Base-by-base conservation (phyloP, 1,139 yeast genomes). In the Meyerozyma sp. region DNA sequence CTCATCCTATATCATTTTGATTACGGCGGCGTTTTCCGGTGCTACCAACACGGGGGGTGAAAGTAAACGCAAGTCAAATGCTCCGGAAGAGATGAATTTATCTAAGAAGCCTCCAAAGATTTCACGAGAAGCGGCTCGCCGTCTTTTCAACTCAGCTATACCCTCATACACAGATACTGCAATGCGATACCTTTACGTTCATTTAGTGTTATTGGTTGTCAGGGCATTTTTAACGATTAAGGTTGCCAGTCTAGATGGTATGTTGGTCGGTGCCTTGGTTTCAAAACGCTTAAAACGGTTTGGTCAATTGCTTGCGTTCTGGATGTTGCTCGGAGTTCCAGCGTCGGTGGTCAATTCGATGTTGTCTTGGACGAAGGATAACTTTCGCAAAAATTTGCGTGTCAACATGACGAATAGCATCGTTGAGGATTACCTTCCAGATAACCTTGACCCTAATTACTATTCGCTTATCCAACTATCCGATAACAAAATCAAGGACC, bases 281-380 rank as follows among this genome's bases (percentile, higher is more conserved):
- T 77, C 84, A 36, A 89, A 85, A 49, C 73, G 76, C 43, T 84
- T 90, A 45, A 70, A 71, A 41, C 73, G 73, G 41, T 91, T 91
- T 57, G 67, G 84, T 44, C 73, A 75, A 51, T 72, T 85, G 39
- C 66, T 90, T 46, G 74, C 79, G 1, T 74, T 80, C 59, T 91
- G 97, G 97, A 80, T 91, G 84, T 57, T 81, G 21, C 71, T 91
- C 13, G 96, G 97, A 6, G 62, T 90, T 5, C 98, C 98, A 0
- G 95, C 96, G 1, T 79, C 96, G 2, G 61, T 86, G 34, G 84
- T 88, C 13, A 89, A 90, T 57, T 79, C 95, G 0, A 63, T 86
- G 49, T 73, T 91, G 45, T 74, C 79, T 36, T 89, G 84, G 71
- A 75, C 90, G 4, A 89, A 85, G 49, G 81, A 79, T 49, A 74